Evolutionary conservation across 1,284 basidiomycete species (phyloP), one percentile per base, ranked within the genome.

Genomic region (Hymenochaete sp.): DNA sequence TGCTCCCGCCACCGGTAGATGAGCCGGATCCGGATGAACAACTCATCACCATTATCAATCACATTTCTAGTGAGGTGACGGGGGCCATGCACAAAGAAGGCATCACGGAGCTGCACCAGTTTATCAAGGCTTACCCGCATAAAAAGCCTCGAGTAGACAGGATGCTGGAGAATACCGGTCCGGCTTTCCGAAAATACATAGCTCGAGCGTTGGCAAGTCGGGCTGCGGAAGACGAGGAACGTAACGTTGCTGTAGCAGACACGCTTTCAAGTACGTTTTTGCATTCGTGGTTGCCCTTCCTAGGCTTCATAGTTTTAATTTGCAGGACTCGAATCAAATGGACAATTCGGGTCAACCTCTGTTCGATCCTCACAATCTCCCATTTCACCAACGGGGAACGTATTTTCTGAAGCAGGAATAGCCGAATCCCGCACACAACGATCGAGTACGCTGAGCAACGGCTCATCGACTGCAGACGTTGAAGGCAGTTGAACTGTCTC

Each of bases 41-140:
- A 55, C 67, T 91, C 44, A 75, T 84, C 38, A 76, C 75, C 24
- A 95, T 95, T 56, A 91, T 95, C 57, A 83, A 86, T 44, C 82
- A 90, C 57, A 93, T 95, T 50, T 91, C 86, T 24, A 92, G 84
- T 62, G 87, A 86, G 65, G 85, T 83, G 26, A 91, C 78, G 6
- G 85, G 83, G 14, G 84, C 80, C 5, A 67, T 86, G 64, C 81
- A 88, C 62, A 83, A 86, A 61, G 82, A 93, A 64, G 92, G 91
- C 3, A 93, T 99, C 48, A 93, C 90, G n/a, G 91, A 93, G 55
- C 68, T 99, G 32, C 92, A 98, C 60, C 83, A 93, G 37, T 98
- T 93, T 69, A 67, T 96, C 56, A 95, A 95, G 64, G 80, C 81
- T 24, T 81, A 97, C 58, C 95, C 93, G 0, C 84, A 91, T 54